These are phyloP conservation scores for Isoetes engelmannii DNA, from an alignment of 83 land plant species.

Conservation along the genomic window DNA sequence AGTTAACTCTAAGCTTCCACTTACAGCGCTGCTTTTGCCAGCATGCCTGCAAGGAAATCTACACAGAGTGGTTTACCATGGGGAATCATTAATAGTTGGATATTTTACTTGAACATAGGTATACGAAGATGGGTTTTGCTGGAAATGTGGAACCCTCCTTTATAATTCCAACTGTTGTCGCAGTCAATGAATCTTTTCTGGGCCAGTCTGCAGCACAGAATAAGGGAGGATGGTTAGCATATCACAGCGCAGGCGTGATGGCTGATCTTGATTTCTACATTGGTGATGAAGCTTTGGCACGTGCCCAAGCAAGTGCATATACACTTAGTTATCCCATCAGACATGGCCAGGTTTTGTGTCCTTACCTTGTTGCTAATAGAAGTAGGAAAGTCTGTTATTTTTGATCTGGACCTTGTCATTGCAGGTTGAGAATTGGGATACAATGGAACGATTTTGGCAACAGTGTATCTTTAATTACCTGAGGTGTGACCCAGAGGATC, in stretches of 20 bases:
- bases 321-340: conserved; percentile 78
- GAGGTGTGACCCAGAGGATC: conserved; percentile 97
- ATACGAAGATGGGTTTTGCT: conserved; percentile 95
- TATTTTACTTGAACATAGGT: conserved; percentile 31
- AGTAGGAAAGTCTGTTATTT: not conserved
- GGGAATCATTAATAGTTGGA: not conserved
- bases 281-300: conserved; percentile 85
- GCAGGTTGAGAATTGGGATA: conserved; percentile 92
- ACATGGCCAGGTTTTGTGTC: conserved; percentile 67
- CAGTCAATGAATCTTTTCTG: conserved; percentile 85
- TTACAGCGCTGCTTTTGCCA: not conserved
- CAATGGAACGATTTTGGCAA: conserved; percentile 99
- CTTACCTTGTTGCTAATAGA: not conserved
- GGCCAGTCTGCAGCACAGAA: conserved; percentile 47
- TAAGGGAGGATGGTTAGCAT: conserved; percentile 67
- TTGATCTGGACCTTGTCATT: not conserved
- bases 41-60: not conserved
- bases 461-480: conserved; percentile 91
- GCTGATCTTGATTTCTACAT: conserved; percentile 94
- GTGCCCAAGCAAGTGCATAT: conserved; percentile 61
- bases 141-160: conserved; percentile 99
- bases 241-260: conserved; percentile 88
- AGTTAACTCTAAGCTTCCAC: not conserved
- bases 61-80: not conserved
- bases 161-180: conserved; percentile 85